phyloP scores from a whole-genome alignment of 2,329 filamentous ascomycete species.

The Xylaria multiplex region DNA sequence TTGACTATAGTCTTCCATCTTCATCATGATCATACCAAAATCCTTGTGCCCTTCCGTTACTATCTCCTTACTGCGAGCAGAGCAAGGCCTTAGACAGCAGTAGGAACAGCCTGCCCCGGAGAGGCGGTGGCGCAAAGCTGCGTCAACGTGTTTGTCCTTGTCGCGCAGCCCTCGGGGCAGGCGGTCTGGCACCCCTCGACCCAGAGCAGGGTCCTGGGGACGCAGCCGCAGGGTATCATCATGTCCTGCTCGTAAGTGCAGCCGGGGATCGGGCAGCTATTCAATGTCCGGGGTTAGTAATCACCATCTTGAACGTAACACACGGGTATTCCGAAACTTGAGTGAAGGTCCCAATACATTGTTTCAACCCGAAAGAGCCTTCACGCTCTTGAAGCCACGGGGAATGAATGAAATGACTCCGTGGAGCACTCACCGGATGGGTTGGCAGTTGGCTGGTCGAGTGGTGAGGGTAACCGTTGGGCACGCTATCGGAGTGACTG shows the following conservation, averaged over 20 bases:
- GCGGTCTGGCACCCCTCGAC: conserved; percentile 51
- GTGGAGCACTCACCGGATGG: conserved; percentile 39
- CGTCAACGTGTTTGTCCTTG: conserved; percentile 47
- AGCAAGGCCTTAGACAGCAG: not conserved
- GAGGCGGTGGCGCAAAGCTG: conserved; percentile 37
- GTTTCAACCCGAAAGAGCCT: too few species aligned
- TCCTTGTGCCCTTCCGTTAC: not conserved
- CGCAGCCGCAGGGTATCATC: conserved; percentile 51
- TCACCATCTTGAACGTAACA: too few species aligned
- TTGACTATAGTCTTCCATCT: not conserved
- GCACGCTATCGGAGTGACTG: conserved; percentile 41
- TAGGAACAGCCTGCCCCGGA: not conserved
- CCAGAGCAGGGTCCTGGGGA: conserved; percentile 49
- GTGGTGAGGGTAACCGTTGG: conserved; percentile 51
- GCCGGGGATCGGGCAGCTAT: conserved; percentile 49
- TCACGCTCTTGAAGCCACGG: too few species aligned
- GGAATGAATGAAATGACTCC: too few species aligned
- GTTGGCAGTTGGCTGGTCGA: conserved; percentile 47
- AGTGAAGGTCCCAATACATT: too few species aligned
- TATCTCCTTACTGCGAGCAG: not conserved
- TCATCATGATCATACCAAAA: conserved; percentile 6
- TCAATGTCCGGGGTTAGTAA: too few species aligned
- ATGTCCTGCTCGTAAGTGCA: conserved; percentile 48
- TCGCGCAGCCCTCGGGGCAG: conserved; percentile 50
- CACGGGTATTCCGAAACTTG: too few species aligned